Evolutionary conservation across 108 stramenopile genomes (phyloP), one percentile per base, ranked within the genome.

Genomic region (Skeletonema menzelii): DNA sequence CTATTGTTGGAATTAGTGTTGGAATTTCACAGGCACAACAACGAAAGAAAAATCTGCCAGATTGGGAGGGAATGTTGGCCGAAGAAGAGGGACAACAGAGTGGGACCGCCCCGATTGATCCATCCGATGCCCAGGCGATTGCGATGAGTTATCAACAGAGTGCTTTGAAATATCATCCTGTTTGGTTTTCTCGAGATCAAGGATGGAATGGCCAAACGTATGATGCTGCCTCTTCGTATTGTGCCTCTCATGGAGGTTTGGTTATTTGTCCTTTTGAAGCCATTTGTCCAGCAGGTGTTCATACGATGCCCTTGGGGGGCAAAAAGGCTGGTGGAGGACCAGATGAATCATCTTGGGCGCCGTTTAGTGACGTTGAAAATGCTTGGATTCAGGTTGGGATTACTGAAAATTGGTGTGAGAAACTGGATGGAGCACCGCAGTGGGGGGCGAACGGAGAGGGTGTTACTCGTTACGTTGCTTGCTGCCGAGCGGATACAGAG

Each of bases 11-110:
- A 22, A 53, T 53, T 1, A 53, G 49, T 53, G 49, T 53, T 8
- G 49, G 49, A 2, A 53, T 53, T 53, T 3, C 22, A 6, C 22
- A 53, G 49, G 6, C 49, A 22, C 49, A 53, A 7, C 49, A 53
- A 24, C 49, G 22, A 10, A 53, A 53, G 49, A 20, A 24, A 53
- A n/a, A 53, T 20, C 24, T 22, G 49, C 49, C 49, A 0, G 49
- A 53, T 53, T 53, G 49, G 49, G 49, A 53, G 49, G 49, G 49
- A 20, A 53, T 53, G 49, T 53, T 53, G 49, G 49, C 49, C 5
- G 49, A 53, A 53, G 49, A 49, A 49, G 49, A 49, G 49, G 47
- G n/a, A 8, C 35, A 37, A 2, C 35, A 42, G 15, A 42, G 40
- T 42, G 40, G 40, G 1, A 40, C 7, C 35, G 30, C 3, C 2